Evolutionary conservation across 2,329 filamentous ascomycete genomes (phyloP).

Genomic region (Colletotrichum zoysiae): DNA sequence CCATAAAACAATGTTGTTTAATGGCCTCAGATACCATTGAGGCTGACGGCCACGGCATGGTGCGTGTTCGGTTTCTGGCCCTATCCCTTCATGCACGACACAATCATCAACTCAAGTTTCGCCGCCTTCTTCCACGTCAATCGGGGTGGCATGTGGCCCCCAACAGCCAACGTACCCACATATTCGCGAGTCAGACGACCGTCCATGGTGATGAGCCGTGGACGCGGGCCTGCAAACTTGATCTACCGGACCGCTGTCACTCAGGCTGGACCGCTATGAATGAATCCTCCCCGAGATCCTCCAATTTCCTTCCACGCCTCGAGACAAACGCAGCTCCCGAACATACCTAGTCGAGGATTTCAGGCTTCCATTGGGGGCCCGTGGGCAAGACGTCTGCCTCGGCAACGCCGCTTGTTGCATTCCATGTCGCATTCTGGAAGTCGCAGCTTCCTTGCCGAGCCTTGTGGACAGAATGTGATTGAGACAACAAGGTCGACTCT

Average conservation of each 20-base stretch:
- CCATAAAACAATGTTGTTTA: slow-evolving; percentile 19
- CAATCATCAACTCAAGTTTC: slow-evolving; percentile 30
- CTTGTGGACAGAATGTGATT: slow-evolving; percentile 12
- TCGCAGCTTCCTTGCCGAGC: slow-evolving; percentile 16
- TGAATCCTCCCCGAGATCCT: slow-evolving; percentile 36
- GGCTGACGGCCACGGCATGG: slow-evolving; percentile 9
- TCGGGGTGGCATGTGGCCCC: not conserved
- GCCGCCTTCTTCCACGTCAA: slow-evolving; percentile 5
- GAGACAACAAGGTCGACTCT: slow-evolving; percentile 34
- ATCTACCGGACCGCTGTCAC: slow-evolving; percentile 32
- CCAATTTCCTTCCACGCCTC: slow-evolving; percentile 36
- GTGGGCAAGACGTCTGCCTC: slow-evolving; percentile 28
- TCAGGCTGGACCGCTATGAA: slow-evolving; percentile 14
- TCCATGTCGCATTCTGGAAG: slow-evolving; percentile 38
- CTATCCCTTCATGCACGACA: slow-evolving; percentile 27
- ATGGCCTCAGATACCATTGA: slow-evolving; percentile 7
- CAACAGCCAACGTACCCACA: slow-evolving; percentile 15
- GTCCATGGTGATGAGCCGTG: slow-evolving; percentile 26
- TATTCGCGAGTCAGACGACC: slow-evolving; percentile 34
- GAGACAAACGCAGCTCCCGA: slow-evolving; percentile 31
- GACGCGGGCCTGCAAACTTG: slow-evolving; percentile 15
- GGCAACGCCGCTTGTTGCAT: slow-evolving; percentile 35
- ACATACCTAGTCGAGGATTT: slow-evolving; percentile 18
- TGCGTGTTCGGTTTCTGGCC: slow-evolving; percentile 15
- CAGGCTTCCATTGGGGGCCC: slow-evolving; percentile 19